Percentiles rank a stretch among this genome's conserved stretches.
Evolutionary conservation across 2,329 filamentous ascomycete genomes (phyloP).

Genomic region (Stachybotrys echinatus): DNA sequence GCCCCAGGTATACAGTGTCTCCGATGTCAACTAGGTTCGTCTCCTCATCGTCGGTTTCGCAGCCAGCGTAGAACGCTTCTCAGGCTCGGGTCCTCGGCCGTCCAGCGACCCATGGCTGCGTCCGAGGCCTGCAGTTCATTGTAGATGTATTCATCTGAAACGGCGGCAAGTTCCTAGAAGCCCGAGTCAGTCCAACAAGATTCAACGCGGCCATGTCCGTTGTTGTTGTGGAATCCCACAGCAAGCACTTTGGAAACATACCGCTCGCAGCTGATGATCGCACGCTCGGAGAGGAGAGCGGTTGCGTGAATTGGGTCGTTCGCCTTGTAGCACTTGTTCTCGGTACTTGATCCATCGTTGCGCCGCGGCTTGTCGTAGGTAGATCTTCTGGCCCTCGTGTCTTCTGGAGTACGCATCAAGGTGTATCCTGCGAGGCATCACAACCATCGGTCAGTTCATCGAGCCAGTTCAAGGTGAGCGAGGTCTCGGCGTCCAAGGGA

Average conservation of each 20-base stretch:
- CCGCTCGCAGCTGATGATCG: constrained; percentile 51
- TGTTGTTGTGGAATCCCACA: background rate
- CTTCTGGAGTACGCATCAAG: constrained; percentile 57
- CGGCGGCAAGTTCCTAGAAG: constrained; percentile 46
- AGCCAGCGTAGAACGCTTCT: constrained; percentile 55
- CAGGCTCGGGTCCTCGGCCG: constrained; percentile 55
- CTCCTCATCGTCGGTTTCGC: constrained; percentile 16
- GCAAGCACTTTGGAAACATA: constrained; percentile 38
- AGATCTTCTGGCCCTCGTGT: constrained; percentile 62
- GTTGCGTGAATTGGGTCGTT: constrained; percentile 40
- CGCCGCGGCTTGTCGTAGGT: constrained; percentile 53
- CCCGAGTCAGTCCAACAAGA: background rate
- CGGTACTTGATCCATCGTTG: constrained; percentile 55
- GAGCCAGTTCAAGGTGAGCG: no score
- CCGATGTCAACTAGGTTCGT: background rate
- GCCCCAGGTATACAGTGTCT: no score
- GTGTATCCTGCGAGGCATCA: constrained; percentile 36
- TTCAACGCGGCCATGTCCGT: no score
- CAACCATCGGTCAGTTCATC: constrained; percentile 4
- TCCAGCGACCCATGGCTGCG: constrained; percentile 54
- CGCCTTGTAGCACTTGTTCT: constrained; percentile 46
- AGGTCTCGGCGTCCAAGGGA: no score
- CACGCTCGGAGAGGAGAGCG: constrained; percentile 45
- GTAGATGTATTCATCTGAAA: constrained; percentile 57
- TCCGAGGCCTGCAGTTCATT: constrained; percentile 48